Conservation (phyloP, 2,329 filamentous ascomycete species). For the Penicillium sp. region DNA sequence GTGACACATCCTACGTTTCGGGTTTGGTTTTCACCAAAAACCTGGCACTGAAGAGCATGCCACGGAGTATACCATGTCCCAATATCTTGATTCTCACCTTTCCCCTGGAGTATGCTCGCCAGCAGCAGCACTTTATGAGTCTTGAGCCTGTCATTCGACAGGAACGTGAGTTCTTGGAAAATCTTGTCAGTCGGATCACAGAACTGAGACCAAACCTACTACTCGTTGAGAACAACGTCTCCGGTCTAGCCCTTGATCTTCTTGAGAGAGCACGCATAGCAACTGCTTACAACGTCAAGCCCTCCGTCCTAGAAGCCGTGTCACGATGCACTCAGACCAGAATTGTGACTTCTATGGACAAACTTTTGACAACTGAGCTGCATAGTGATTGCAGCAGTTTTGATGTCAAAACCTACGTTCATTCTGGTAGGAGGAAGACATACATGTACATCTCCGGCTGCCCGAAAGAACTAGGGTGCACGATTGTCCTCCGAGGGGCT, state of each 20-base stretch:
- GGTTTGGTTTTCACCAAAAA: conserved; percentile 98
- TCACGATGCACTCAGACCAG: conserved; percentile 88
- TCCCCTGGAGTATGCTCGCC: conserved; percentile 91
- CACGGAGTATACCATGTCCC: conserved; percentile 78
- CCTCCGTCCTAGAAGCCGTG: conserved; percentile 92
- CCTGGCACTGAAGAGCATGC: conserved; percentile 94
- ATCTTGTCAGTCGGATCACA: conserved; percentile 88
- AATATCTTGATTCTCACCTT: conserved; percentile 93
- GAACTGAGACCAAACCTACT: conserved; percentile 83
- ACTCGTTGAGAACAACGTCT: conserved; percentile 90
- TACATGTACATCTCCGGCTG: conserved; percentile 96
- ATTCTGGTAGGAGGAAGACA: conserved; percentile 83
- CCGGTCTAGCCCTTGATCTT: conserved; percentile 85
- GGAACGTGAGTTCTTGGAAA: conserved; percentile 89
- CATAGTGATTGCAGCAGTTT: conserved; percentile 83
- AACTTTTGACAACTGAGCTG: conserved; percentile 76
- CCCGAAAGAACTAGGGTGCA: conserved; percentile 87
- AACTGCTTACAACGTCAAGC: conserved; percentile 95
- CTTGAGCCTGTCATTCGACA: conserved; percentile 95
- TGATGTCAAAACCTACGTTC: conserved; percentile 93
- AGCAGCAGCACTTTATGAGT: conserved; percentile 96
- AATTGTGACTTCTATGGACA: conserved; percentile 93
- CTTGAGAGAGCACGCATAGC: conserved; percentile 87
- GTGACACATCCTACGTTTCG: conserved; percentile 94
- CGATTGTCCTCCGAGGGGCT: conserved; percentile 86